Evolutionary conservation across 192 early-diverging fungal genomes (phyloP).

Genomic region (Dimargaris verticillata): DNA sequence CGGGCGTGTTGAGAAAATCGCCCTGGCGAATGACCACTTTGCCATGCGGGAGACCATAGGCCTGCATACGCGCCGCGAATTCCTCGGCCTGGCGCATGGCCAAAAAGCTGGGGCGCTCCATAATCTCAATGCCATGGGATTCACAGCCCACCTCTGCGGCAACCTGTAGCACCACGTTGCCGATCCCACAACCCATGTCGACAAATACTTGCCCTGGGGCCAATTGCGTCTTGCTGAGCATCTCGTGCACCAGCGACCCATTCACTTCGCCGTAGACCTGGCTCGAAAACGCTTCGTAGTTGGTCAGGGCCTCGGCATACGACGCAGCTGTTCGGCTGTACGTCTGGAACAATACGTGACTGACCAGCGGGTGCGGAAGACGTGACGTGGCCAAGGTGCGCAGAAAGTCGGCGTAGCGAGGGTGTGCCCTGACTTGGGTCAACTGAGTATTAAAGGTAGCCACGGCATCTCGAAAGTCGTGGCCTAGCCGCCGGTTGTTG

Average conservation of each 20-base stretch:
- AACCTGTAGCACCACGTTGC: slow-evolving; percentile 92
- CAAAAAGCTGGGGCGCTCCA: slow-evolving; percentile 65
- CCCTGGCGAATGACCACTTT: slow-evolving; percentile 50
- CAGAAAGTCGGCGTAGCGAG: slow-evolving; percentile 14
- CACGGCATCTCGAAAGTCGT: slow-evolving; percentile 50
- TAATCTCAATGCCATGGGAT: slow-evolving; percentile 79
- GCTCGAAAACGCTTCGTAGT: slow-evolving; percentile 78
- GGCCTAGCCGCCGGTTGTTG: slow-evolving; percentile 45
- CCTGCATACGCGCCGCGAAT: slow-evolving; percentile 65
- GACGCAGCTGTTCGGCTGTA: slow-evolving; percentile 79
- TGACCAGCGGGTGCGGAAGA: slow-evolving; percentile 48
- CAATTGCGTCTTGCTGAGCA: slow-evolving; percentile 57
- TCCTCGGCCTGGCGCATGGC: slow-evolving; percentile 66
- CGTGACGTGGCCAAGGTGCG: slow-evolving; percentile 16
- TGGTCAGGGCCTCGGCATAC: slow-evolving; percentile 47
- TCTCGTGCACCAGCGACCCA: slow-evolving; percentile 60
- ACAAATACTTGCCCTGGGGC: slow-evolving; percentile 58
- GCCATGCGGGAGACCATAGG: slow-evolving; percentile 41
- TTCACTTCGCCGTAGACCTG: slow-evolving; percentile 96
- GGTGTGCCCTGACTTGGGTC: slow-evolving; percentile 25
- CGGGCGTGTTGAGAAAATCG: slow-evolving; percentile 70
- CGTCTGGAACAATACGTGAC: slow-evolving; percentile 72
- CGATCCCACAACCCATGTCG: slow-evolving; percentile 89
- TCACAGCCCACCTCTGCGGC: slow-evolving; percentile 74
- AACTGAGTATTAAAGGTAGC: slow-evolving; percentile 51